These are phyloP conservation scores for Aurifilum marmelostoma DNA, from an alignment of 2,329 filamentous ascomycete genomes.

Conservation along the genomic window DNA sequence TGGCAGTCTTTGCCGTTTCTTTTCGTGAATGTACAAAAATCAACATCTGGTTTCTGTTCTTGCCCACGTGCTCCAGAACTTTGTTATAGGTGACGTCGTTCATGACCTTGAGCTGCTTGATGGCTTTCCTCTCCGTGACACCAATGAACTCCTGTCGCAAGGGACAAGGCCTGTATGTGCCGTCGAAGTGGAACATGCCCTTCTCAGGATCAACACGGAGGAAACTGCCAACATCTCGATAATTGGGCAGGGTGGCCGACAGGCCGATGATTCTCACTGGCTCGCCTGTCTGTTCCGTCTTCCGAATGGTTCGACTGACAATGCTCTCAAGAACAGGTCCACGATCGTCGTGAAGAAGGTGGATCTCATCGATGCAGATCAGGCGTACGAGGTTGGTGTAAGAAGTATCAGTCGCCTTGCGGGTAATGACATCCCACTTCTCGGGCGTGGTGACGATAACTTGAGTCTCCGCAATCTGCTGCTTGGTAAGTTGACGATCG, in stretches of 20 bases:
- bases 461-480: constrained; percentile 96
- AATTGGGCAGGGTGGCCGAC: constrained; percentile 95
- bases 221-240: constrained; percentile 93
- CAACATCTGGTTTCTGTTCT: constrained; percentile 94
- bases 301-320: constrained; percentile 89
- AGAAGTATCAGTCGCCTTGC: constrained; percentile 94
- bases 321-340: constrained; percentile 97
- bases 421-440: constrained; percentile 98
- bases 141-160: constrained; percentile 96
- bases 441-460: constrained; percentile 98
- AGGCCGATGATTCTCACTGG: constrained; percentile 89
- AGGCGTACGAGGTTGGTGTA: constrained; percentile 97
- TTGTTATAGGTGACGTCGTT: constrained; percentile 99
- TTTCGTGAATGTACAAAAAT: constrained; percentile 99
- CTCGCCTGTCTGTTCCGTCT: constrained; percentile 91
- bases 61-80: constrained; percentile 92
- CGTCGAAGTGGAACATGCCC: constrained; percentile 95
- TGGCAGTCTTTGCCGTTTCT: constrained; percentile 96
- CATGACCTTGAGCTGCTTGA: constrained; percentile 99
- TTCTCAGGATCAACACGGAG: constrained; percentile 84
- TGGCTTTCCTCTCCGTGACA: constrained; percentile 95
- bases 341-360: constrained; percentile 95
- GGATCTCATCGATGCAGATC: constrained; percentile 97
- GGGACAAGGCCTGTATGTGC: constrained; percentile 89
- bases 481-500: constrained; percentile 96